Evolutionary conservation across 805 yeast genomes (phyloP).

Genomic region (Lachancea fermentati): DNA sequence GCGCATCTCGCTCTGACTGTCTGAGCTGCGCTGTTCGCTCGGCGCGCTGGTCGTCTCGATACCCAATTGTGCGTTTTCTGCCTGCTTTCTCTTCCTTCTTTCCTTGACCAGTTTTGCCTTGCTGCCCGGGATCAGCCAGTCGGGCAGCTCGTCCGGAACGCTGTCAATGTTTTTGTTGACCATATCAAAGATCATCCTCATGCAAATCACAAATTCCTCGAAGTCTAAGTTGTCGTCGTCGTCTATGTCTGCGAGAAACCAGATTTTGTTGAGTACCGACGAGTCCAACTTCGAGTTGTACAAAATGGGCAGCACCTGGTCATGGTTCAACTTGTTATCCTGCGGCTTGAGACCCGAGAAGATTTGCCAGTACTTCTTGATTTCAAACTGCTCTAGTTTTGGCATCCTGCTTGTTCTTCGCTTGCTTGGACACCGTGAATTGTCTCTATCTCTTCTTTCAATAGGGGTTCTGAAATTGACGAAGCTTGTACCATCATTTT

Average conservation of each 20-base stretch:
- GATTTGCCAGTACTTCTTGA: slow-evolving; percentile 96
- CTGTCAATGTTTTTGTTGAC: slow-evolving; percentile 63
- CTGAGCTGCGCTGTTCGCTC: no score
- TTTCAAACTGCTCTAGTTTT: slow-evolving; percentile 88
- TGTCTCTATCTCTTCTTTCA: no score
- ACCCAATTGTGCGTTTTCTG: no score
- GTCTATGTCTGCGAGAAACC: slow-evolving; percentile 93
- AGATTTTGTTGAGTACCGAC: slow-evolving; percentile 69
- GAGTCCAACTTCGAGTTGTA: slow-evolving; percentile 83
- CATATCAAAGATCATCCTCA: slow-evolving; percentile 89
- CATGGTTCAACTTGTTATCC: slow-evolving; percentile 75
- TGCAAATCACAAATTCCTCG: slow-evolving; percentile 96
- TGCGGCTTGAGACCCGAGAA: slow-evolving; percentile 84
- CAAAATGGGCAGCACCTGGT: slow-evolving; percentile 76
- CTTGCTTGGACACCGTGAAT: neutral
- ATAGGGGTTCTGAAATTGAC: no score
- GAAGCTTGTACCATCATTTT: no score
- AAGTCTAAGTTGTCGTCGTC: slow-evolving; percentile 88
- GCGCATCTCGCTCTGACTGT: no score
- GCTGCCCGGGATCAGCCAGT: slow-evolving; percentile 88
- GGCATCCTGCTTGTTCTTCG: slow-evolving; percentile 36
- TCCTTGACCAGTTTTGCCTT: slow-evolving; percentile 85
- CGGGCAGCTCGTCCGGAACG: slow-evolving; percentile 73
- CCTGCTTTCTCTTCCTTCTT: slow-evolving; percentile 52
- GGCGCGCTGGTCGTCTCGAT: no score